Percentiles rank a stretch among this genome's conserved stretches.
These are phyloP conservation scores for Hygrocybe coccinea DNA, from an alignment of 768 basidiomycete genomes.

Conservation along the genomic window DNA sequence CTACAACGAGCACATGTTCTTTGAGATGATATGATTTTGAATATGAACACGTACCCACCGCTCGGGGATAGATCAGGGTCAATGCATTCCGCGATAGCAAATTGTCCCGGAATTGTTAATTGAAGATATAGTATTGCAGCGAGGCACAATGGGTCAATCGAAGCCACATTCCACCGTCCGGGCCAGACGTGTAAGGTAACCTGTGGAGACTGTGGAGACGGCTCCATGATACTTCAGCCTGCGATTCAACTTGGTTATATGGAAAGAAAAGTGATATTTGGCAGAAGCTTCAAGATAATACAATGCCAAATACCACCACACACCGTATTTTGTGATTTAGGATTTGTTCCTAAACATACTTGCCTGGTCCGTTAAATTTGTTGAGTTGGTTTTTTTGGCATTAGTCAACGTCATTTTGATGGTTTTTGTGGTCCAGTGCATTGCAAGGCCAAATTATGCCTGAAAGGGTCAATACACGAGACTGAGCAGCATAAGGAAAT, in stretches of 20 bases:
- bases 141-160: constrained; percentile 62
- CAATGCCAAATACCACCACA: neutral
- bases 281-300: neutral
- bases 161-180: constrained; percentile 56
- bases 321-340: neutral
- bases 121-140: constrained; percentile 67
- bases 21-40: constrained; percentile 5
- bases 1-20: constrained; percentile 42
- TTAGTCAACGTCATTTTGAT: too few species aligned
- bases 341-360: too few species aligned
- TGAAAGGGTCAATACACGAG: too few species aligned
- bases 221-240: too few species aligned
- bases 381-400: too few species aligned
- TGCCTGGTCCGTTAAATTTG: too few species aligned
- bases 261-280: neutral
- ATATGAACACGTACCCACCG: constrained; percentile 43
- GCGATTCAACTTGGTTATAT: too few species aligned
- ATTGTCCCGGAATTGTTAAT: constrained; percentile 62
- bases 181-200: constrained; percentile 62
- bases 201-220: neutral
- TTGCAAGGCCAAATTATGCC: too few species aligned
- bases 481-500: too few species aligned
- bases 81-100: constrained; percentile 53
- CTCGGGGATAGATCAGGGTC: constrained; percentile 71
- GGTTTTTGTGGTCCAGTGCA: too few species aligned